A percentile compares a stretch with the other conserved stretches of the same genome.
These are phyloP conservation scores for Serendipita sp. DNA, from an alignment of 1,284 basidiomycete species.

Conservation along the genomic window DNA sequence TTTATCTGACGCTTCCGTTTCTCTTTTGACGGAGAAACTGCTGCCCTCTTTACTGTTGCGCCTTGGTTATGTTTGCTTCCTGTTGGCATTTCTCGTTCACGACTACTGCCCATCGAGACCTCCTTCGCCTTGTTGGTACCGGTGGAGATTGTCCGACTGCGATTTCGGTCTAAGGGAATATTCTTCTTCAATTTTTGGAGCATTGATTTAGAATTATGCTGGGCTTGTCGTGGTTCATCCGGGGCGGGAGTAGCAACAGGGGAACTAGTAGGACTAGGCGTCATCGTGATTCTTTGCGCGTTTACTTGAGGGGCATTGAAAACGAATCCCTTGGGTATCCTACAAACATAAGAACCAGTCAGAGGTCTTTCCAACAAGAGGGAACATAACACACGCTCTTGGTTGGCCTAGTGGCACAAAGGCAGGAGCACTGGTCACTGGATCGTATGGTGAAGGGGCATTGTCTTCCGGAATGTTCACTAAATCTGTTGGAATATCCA, in stretches of 20 bases:
- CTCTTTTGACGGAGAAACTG: no score
- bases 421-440: no score
- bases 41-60: no score
- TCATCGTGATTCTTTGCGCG: background rate
- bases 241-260: background rate
- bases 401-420: no score
- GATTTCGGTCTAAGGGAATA: background rate
- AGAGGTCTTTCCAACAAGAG: no score
- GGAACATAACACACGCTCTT: no score
- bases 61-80: background rate
- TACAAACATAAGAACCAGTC: background rate
- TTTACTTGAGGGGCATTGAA: constrained; percentile 5
- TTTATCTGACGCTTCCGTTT: no score
- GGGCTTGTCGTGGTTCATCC: no score
- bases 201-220: no score
- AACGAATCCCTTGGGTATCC: background rate
- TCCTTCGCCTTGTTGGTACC: background rate
- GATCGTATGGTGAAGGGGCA: no score
- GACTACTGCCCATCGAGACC: background rate
- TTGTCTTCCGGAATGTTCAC: no score
- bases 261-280: background rate
- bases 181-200: background rate
- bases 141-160: background rate
- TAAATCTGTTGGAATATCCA: no score
- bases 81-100: background rate